phyloP scores from a whole-genome alignment of 306 rosid genomes.

The Spatholobus suberectus region DNA sequence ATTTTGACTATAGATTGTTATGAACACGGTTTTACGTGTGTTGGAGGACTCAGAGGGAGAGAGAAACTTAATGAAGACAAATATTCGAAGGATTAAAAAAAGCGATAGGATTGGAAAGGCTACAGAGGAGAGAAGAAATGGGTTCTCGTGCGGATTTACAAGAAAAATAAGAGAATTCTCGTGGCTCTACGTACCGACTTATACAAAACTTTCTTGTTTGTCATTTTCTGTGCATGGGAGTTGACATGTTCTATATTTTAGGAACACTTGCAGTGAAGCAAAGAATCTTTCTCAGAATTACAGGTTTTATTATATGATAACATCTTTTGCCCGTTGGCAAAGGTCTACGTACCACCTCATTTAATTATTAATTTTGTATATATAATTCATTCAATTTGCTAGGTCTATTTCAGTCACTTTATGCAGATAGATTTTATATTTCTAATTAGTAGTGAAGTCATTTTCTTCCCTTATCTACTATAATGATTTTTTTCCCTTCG shows the following conservation, averaged over 20 bases:
- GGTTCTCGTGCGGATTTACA: conserved; percentile 56
- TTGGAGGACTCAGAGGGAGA: conserved; percentile 45
- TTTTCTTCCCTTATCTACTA: conserved; percentile 25
- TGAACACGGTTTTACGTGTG: conserved; percentile 45
- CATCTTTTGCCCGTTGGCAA: conserved; percentile 52
- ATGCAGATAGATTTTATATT: not conserved
- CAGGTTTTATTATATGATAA: conserved; percentile 26
- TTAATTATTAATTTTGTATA: conserved; percentile 22
- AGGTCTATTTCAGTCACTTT: conserved; percentile 25
- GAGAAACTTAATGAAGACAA: conserved; percentile 71
- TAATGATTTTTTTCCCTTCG: not conserved
- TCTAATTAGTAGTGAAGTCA: conserved; percentile 38
- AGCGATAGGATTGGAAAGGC: conserved; percentile 46
- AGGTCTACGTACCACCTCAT: conserved; percentile 42
- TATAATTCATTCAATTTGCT: conserved; percentile 37
- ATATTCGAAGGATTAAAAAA: conserved; percentile 75
- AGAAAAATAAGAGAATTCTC: conserved; percentile 58
- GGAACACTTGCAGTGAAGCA: conserved; percentile 54
- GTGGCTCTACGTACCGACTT: conserved; percentile 42
- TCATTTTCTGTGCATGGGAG: conserved; percentile 58
- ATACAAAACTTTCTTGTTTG: conserved; percentile 44
- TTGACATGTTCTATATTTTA: conserved; percentile 58
- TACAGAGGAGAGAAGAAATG: conserved; percentile 42
- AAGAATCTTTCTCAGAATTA: conserved; percentile 64
- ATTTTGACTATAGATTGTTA: conserved; percentile 56